Evolutionary conservation across 805 yeast genomes (phyloP), one percentile per base, ranked within the genome.

Genomic region (Spathaspora arborariae): DNA sequence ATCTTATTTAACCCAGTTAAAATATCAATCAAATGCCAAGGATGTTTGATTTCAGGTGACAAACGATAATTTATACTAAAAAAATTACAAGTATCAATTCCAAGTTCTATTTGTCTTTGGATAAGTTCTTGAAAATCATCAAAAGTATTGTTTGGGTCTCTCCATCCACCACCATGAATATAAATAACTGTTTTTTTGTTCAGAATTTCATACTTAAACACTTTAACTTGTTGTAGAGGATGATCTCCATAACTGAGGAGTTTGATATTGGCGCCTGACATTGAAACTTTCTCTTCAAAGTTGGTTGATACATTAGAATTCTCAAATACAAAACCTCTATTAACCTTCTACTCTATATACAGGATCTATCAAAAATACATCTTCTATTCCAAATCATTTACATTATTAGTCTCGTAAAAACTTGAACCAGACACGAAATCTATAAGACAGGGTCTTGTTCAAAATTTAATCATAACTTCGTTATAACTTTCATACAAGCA

Each of bases 141-240:
- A 21, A 66, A 74, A 0, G 90, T 83, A 57, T 84, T 83, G 2
- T 51, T 59, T 1, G 81, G 79, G 56, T 85, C 95, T 50, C 88
- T 72, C 96, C 96, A 88, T 0, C 90, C 95, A 0, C 96, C 96
- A 1, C 96, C 96, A 63, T 88, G 96, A 35, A 88, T 75, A 53
- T 81, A 82, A 0, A 87, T 73, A 5, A 79, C 45, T 16, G 77
- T 62, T 2, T 57, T 46, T 18, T 42, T 41, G n/a, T 50, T 46
- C 6, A 19, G 11, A 2, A 45, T 44, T 15, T 41, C 48, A 38
- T 50, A 51, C n/a, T 56, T 52, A 50, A 63, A 68, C 1, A 63
- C 48, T 47, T 61, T 66, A 27, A 68, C 34, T 15, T 41, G 45
- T 42, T 72, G 75, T 21, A 70, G 60, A 2, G 57, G 58, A 51